Evolutionary conservation across 352 stramenopile species (phyloP), one percentile per base, ranked within the genome.

Genomic region (Paralagenidium karlingii): DNA sequence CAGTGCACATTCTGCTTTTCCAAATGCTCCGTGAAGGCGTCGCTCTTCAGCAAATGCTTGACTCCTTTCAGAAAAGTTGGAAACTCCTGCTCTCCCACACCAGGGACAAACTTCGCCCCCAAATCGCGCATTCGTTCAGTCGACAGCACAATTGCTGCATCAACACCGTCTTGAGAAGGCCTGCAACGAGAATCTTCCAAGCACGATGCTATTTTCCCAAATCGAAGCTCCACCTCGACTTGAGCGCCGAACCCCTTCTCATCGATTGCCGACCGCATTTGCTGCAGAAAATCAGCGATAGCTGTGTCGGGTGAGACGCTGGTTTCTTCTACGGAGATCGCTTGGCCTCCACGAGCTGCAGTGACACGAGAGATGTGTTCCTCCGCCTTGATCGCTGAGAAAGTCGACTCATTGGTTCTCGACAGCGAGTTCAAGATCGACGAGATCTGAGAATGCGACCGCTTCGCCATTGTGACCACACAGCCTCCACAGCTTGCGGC

Each of bases 1-100:
- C 63, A 88, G 60, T 85, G 71, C 43, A 86, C 67, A 25, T 83
- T 69, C 40, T 80, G 68, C 51, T 80, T 82, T 55, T 89, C 78
- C 25, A 73, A 58, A 43, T 89, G 73, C 60, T 88, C 57, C 24
- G 58, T 56, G 38, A 68, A 92, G 7, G 64, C 59, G 42, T 85
- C 76, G 36, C 61, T 61, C 44, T 78, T 73, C 24, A 83, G 65
- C 55, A 89, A 56, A 18, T 66, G 56, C 36, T 82, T 65, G 20
- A 88, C 51, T 5, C 63, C 66, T 21, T 75, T 78, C 38, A 65
- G 43, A 45, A 85, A 89, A 22, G 53, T 30, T 20, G 71, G 70
- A 41, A 75, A 91, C 56, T 89, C 73, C 15, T 49, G n/a, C 38
- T 85, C 68, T 8, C 47, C 47, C 28, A 91, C 78, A 10, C 78